Percentiles rank a stretch among this genome's conserved stretches.
Evolutionary conservation across 345 rosid species (phyloP).

Genomic region (Cochlearia excelsa): DNA sequence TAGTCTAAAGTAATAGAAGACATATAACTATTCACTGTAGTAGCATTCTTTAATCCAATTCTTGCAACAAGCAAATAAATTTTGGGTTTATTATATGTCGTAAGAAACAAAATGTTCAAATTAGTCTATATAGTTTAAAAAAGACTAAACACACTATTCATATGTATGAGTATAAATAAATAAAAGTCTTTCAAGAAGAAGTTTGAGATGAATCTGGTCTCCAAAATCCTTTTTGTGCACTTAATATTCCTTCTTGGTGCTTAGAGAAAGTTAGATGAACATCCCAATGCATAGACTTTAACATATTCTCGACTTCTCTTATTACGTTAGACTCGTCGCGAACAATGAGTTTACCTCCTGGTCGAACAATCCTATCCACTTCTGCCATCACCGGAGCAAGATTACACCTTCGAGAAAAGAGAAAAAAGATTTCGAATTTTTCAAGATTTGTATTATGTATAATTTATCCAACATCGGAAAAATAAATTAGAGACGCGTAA

Average conservation of each 20-base stretch:
- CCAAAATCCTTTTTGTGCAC: slow-evolving; percentile 92
- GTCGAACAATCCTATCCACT: slow-evolving; percentile 84
- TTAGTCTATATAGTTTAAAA: too few relatives aligned
- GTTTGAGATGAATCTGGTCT: slow-evolving; percentile 53
- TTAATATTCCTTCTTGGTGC: slow-evolving; percentile 73
- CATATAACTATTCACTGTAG: too few relatives aligned
- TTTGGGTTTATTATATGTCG: too few relatives aligned
- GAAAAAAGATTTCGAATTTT: not conserved
- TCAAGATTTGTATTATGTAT: not conserved
- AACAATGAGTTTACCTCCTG: slow-evolving; percentile 83
- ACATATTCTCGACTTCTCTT: slow-evolving; percentile 67
- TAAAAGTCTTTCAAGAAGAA: slow-evolving; percentile 33
- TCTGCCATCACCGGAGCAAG: slow-evolving; percentile 81
- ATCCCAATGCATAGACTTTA: slow-evolving; percentile 82
- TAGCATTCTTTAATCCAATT: too few relatives aligned
- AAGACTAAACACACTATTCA: too few relatives aligned
- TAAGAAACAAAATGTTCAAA: too few relatives aligned
- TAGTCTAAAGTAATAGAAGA: too few relatives aligned
- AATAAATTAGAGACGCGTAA: too few relatives aligned
- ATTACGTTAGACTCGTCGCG: slow-evolving; percentile 61
- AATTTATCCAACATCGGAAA: too few relatives aligned
- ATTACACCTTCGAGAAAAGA: slow-evolving; percentile 58
- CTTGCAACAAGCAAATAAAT: too few relatives aligned
- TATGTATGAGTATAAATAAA: too few relatives aligned
- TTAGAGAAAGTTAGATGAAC: slow-evolving; percentile 72